phyloP scores from a whole-genome alignment of 2,329 filamentous ascomycete species.

The Thyridium curvatum region DNA sequence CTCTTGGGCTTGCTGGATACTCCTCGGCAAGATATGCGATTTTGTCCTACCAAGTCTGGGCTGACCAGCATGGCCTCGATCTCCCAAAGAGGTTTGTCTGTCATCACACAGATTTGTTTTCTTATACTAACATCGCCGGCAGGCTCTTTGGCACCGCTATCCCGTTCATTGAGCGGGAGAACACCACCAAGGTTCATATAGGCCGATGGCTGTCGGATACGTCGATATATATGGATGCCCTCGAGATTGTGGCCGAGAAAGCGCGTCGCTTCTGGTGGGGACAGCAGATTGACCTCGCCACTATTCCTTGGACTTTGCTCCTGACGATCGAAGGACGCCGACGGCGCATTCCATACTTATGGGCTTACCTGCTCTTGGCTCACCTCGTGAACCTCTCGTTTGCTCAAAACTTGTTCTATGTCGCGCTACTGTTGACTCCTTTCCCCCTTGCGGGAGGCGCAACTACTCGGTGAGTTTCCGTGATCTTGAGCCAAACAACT shows the following conservation, averaged over 20 bases:
- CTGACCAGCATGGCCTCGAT: constrained; percentile 25
- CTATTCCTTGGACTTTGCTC: constrained; percentile 49
- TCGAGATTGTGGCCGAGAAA: constrained; percentile 48
- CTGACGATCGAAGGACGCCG: constrained; percentile 53
- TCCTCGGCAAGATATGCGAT: constrained; percentile 19
- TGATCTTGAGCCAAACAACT: background rate
- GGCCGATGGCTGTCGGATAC: constrained; percentile 48
- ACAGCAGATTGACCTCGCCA: constrained; percentile 50
- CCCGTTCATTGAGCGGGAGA: constrained; percentile 4
- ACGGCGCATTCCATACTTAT: constrained; percentile 46
- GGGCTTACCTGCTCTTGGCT: constrained; percentile 51
- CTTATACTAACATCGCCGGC: background rate
- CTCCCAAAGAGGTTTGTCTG: constrained; percentile 18
- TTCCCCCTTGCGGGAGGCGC: constrained; percentile 28
- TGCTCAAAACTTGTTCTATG: constrained; percentile 57
- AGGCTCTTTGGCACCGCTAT: constrained; percentile 3
- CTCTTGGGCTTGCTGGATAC: constrained; percentile 20
- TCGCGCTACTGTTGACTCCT: constrained; percentile 51
- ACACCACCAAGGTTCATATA: constrained; percentile 25
- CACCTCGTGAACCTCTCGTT: constrained; percentile 55
- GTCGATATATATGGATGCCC: constrained; percentile 42
- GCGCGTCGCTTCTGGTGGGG: constrained; percentile 56
- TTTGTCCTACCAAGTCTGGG: constrained; percentile 31
- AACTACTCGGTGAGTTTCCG: background rate
- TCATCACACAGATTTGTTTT: background rate